These are phyloP conservation scores for Gossypium lobatum DNA, from an alignment of 441 rosid genomes.

Conservation along the genomic window DNA sequence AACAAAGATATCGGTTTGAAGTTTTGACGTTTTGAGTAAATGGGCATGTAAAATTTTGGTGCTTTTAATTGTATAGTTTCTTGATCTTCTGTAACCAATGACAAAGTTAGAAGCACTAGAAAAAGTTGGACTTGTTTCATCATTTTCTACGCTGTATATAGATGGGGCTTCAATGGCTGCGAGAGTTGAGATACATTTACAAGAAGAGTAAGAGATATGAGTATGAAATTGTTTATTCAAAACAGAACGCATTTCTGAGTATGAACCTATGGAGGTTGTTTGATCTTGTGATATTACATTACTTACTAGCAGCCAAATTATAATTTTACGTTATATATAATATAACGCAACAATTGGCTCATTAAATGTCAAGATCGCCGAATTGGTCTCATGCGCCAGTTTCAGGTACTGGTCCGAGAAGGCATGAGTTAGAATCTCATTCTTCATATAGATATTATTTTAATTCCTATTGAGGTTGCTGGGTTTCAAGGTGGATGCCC, in stretches of 20 bases:
- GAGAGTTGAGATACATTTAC: constrained; percentile 27
- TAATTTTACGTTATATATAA: not conserved
- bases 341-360: not conserved
- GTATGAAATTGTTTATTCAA: constrained; percentile 19
- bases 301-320: not conserved
- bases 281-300: not conserved
- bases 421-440: constrained; percentile 82
- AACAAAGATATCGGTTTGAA: constrained; percentile 29
- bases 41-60: constrained; percentile 44
- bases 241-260: constrained; percentile 34
- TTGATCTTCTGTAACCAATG: constrained; percentile 29
- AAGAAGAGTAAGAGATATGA: constrained; percentile 19
- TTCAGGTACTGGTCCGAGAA: constrained; percentile 83
- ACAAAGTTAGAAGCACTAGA: constrained; percentile 35
- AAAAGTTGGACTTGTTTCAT: constrained; percentile 19
- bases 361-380: constrained; percentile 73
- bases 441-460: constrained; percentile 35
- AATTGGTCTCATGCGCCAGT: constrained; percentile 89
- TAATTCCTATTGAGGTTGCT: not conserved
- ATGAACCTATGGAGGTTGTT: not conserved
- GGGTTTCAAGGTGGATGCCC: not conserved
- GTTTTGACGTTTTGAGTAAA: constrained; percentile 31
- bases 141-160: not conserved
- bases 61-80: constrained; percentile 20
- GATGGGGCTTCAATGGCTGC: constrained; percentile 21